Percentiles rank a stretch among this genome's conserved stretches.
Evolutionary conservation across 345 rosid genomes (phyloP).

Genomic region (Eucalyptus cloeziana): DNA sequence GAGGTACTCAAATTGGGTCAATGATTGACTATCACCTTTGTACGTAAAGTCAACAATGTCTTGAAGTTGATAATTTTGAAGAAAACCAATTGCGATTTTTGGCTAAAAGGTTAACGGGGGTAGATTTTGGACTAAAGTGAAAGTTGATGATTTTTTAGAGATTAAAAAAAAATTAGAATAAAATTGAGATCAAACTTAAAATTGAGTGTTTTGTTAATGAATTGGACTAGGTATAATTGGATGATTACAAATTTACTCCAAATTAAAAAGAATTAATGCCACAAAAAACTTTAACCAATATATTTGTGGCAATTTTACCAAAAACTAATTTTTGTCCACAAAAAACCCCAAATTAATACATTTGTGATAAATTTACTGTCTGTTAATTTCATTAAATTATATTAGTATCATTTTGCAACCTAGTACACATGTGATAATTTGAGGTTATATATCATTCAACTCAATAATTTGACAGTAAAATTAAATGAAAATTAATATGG

Average conservation of each 20-base stretch:
- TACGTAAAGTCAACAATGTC: neutral
- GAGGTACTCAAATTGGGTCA: no score
- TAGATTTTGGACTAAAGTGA: neutral
- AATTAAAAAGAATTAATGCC: neutral
- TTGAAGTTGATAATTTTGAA: neutral
- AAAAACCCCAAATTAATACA: no score
- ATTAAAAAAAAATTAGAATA: no score
- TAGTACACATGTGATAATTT: neutral
- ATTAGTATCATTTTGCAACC: no score
- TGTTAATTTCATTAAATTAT: no score
- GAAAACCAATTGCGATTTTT: neutral
- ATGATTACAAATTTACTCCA: neutral
- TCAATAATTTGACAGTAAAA: accelerated
- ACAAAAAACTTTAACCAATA: no score
- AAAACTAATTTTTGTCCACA: accelerated
- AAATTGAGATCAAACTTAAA: no score
- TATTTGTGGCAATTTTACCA: accelerated
- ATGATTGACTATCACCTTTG: neutral
- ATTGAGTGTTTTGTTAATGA: neutral
- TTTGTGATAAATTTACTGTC: neutral
- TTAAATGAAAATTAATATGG: accelerated
- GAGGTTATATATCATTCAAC: accelerated
- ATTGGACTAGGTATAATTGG: neutral
- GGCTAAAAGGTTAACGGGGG: neutral
- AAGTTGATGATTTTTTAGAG: no score